These are phyloP conservation scores for Solanum microdontum DNA, from an alignment of 257 asterid genomes.

Conservation along the genomic window DNA sequence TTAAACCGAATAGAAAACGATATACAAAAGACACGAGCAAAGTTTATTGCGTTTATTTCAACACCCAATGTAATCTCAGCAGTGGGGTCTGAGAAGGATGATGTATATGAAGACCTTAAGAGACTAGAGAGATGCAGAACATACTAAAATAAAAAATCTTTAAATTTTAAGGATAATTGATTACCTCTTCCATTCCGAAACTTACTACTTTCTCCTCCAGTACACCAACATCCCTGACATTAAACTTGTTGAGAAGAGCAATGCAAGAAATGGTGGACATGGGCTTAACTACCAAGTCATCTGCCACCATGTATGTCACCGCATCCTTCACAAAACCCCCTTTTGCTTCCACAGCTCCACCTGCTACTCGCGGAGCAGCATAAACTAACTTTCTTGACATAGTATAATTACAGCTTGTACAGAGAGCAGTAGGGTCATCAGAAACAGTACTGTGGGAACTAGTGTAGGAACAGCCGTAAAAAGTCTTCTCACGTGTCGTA, in stretches of 20 bases:
- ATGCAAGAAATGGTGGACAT: conserved; percentile 16
- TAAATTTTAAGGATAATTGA: not conserved
- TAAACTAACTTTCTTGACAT: not conserved
- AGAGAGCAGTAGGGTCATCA: conserved; percentile 6
- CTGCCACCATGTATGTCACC: conserved; percentile 21
- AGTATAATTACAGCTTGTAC: not conserved
- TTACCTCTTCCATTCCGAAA: conserved; percentile 16
- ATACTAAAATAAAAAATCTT: too few relatives aligned
- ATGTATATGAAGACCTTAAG: too few relatives aligned
- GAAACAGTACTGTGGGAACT: not conserved
- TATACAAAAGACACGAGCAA: not conserved
- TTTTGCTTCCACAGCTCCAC: not conserved
- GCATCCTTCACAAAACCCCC: conserved; percentile 31
- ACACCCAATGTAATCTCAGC: not conserved
- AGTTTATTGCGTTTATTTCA: not conserved
- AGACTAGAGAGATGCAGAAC: not conserved
- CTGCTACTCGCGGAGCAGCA: not conserved
- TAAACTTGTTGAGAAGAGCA: conserved; percentile 3
- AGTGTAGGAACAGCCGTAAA: not conserved
- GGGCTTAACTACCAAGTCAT: conserved; percentile 21
- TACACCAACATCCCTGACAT: conserved; percentile 2
- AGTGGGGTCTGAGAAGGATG: not conserved
- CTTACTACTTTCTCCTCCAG: conserved; percentile 4
- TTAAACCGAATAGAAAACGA: not conserved
- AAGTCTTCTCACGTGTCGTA: not conserved